Evolutionary conservation across 805 yeast species (phyloP), one percentile per base, ranked within the genome.

Genomic region (Yarrowia sp.): DNA sequence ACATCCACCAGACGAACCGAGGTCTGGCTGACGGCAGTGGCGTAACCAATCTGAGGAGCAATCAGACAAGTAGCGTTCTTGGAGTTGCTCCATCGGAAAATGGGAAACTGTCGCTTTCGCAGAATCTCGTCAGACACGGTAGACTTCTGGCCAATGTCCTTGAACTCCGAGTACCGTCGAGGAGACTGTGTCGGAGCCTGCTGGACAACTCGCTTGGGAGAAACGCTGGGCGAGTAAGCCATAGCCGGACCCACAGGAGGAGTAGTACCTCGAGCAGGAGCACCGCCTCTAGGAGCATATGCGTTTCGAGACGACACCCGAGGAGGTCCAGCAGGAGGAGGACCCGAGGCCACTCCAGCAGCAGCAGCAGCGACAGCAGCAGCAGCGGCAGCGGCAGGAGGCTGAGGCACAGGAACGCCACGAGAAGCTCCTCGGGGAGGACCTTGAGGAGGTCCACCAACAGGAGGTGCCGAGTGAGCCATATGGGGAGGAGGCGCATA

Each of bases 81-180:
- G 2, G 84, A 78, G 21, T 76, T 76, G 28, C 84, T 78, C 88
- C 95, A 91, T 66, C 82, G 79, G 72, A 90, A 88, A 35, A 91
- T 72, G 0, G 97, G 96, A 75, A 88, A 88, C 71, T 89, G 96
- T 64, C 88, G 79, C 52, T 77, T 75, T 24, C 80, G 74, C 61
- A 87, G 73, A 24, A 85, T 82, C 61, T 82, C 82, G 8, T 68
- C 67, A 3, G 56, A 24, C 3, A 36, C 38, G 0, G 35, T 61
- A 8, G 35, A 33, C 58, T 44, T 44, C 33, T 46, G 56, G 17
- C 64, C 64, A 35, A 61, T 61, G 32, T 44, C 48, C 54, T 61
- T 44, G 30, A 58, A 58, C 41, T 58, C 63, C 4, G 46, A 36
- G 46, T 54, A 54, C 19, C 61, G 61, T 26, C 46, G 61, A 24